Evolutionary conservation across 2,329 filamentous ascomycete species (phyloP).

Genomic region (Aspergillus floridensis): DNA sequence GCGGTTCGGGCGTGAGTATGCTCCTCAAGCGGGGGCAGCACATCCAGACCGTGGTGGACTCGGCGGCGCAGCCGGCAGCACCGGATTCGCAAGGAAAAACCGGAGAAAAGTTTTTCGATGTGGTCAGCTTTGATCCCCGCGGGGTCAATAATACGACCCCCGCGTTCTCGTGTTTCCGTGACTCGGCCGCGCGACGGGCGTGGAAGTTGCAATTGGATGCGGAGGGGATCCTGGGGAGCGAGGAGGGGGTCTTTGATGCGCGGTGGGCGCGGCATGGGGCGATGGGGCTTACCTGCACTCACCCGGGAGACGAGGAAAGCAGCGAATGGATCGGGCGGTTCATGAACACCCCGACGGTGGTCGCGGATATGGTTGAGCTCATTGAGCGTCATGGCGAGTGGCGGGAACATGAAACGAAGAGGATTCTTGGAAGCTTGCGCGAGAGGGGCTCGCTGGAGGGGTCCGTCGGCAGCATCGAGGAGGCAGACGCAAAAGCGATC

Average conservation of each 20-base stretch:
- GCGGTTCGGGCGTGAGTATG: constrained; percentile 2
- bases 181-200: background rate
- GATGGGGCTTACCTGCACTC: background rate
- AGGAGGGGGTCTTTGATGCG: background rate
- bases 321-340: background rate
- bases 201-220: background rate
- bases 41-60: constrained; percentile 6
- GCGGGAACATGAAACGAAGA: constrained; percentile 2
- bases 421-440: background rate
- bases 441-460: background rate
- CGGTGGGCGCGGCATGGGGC: background rate
- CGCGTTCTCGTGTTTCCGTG: background rate
- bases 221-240: background rate
- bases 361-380: constrained; percentile 7
- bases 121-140: constrained; percentile 7
- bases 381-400: constrained; percentile 9
- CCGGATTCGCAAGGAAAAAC: background rate
- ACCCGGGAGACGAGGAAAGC: background rate
- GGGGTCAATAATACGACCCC: constrained; percentile 8
- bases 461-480: background rate
- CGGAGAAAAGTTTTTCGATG: background rate
- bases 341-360: constrained; percentile 3
- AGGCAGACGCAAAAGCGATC: background rate
- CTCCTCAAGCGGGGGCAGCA: background rate
- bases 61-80: background rate